A percentile compares a stretch with the other conserved stretches of the same genome.
phyloP scores from a whole-genome alignment of 768 basidiomycete genomes.

The Trametes cubensis region DNA sequence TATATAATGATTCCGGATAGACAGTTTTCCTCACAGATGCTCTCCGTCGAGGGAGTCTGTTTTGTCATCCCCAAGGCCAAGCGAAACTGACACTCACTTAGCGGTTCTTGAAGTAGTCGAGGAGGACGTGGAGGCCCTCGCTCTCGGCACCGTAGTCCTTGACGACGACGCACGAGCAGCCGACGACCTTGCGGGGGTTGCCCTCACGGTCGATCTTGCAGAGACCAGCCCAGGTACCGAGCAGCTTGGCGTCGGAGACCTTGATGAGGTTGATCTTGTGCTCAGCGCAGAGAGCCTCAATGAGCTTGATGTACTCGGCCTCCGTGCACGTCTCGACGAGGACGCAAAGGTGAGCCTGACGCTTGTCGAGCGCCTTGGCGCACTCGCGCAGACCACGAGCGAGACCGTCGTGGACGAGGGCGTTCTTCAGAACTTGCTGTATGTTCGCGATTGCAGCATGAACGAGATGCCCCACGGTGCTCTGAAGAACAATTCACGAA shows the following conservation, averaged over 20 bases:
- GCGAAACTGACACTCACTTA: conserved; percentile 40
- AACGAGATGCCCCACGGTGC: no score
- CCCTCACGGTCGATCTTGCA: conserved; percentile 99
- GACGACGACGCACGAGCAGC: conserved; percentile 93
- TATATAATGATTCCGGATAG: conserved; percentile 88
- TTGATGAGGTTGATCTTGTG: conserved; percentile 99
- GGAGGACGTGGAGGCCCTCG: conserved; percentile 91
- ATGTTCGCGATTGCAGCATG: neutral
- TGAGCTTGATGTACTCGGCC: conserved; percentile 99
- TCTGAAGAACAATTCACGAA: conserved; percentile 32
- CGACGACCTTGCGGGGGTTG: conserved; percentile 94
- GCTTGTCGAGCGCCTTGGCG: conserved; percentile 98
- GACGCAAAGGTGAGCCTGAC: conserved; percentile 97
- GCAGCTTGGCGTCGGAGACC: conserved; percentile 95
- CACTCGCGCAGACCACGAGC: conserved; percentile 97
- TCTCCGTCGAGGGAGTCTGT: conserved; percentile 94
- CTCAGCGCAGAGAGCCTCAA: conserved; percentile 98
- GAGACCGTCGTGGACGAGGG: conserved; percentile 97
- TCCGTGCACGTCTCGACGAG: conserved; percentile 99
- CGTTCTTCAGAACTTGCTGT: conserved; percentile 98
- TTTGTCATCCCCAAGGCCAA: conserved; percentile 63
- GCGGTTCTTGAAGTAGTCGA: conserved; percentile 97
- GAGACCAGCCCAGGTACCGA: conserved; percentile 97
- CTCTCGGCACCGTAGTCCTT: conserved; percentile 96
- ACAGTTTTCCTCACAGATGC: conserved; percentile 63